Evolutionary conservation across 2,329 filamentous ascomycete genomes (phyloP).

Genomic region (Botrytis medusae): DNA sequence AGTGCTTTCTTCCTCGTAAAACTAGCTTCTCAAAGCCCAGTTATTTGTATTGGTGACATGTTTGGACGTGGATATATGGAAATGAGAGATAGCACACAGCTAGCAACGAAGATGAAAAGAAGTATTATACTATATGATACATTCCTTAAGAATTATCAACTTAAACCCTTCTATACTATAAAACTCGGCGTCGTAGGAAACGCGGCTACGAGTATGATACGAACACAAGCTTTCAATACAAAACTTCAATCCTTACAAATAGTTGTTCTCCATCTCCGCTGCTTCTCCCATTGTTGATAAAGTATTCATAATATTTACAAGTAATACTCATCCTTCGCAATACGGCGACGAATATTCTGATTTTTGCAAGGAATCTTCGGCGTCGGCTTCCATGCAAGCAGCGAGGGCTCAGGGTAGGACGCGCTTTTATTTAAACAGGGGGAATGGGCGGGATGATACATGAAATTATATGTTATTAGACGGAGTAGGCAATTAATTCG

Average conservation of each 20-base stretch:
- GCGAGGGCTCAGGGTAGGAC: background rate
- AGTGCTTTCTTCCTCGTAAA: conserved; percentile 30
- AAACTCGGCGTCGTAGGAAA: background rate
- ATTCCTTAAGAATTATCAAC: background rate
- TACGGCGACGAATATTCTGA: background rate
- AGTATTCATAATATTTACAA: background rate
- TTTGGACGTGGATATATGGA: background rate
- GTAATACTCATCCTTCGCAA: background rate
- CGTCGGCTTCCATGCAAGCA: background rate
- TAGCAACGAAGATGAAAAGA: background rate
- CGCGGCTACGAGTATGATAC: background rate
- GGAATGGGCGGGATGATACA: background rate
- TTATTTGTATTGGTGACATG: conserved; percentile 45
- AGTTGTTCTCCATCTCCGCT: background rate
- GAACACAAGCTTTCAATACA: background rate
- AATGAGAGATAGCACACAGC: background rate
- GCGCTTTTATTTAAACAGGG: background rate
- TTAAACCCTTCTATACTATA: too few relatives aligned
- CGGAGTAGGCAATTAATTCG: background rate
- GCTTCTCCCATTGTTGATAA: background rate
- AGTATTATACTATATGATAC: background rate
- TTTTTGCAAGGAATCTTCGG: background rate
- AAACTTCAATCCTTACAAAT: background rate
- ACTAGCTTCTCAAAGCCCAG: conserved; percentile 40
- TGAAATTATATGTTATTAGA: background rate